Percentiles rank a stretch among this genome's conserved stretches.
phyloP scores from a whole-genome alignment of 2,329 filamentous ascomycete species.

The Amauroascus niger region DNA sequence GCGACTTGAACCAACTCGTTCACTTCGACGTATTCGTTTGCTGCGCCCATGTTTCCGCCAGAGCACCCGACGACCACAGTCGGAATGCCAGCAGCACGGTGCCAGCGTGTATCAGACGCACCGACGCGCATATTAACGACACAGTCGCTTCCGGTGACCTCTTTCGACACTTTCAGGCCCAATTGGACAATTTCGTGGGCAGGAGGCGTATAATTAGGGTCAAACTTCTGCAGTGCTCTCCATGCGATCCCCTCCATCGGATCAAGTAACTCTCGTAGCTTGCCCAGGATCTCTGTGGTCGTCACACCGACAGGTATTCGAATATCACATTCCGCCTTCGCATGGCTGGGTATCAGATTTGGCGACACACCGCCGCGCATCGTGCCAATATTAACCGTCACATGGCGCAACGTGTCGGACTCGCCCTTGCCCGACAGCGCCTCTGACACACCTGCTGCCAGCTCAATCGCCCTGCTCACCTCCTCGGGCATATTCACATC shows the following conservation, averaged over 20 bases:
- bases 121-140: constrained; percentile 13
- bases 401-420: constrained; percentile 8
- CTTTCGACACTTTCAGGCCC: constrained; percentile 4
- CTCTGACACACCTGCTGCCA: constrained; percentile 9
- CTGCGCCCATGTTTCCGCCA: constrained; percentile 15
- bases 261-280: constrained; percentile 6
- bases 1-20: constrained; percentile 13
- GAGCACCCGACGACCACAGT: constrained; percentile 14
- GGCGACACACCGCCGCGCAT: constrained; percentile 13
- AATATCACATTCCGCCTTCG: constrained; percentile 13
- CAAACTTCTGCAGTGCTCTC: constrained; percentile 8
- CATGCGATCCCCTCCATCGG: constrained; percentile 12
- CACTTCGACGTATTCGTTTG: constrained; percentile 14
- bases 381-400: constrained; percentile 14
- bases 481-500: constrained; percentile 6
- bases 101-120: constrained; percentile 13
- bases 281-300: background rate
- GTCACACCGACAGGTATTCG: constrained; percentile 13
- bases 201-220: constrained; percentile 14
- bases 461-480: constrained; percentile 7
- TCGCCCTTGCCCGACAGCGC: constrained; percentile 9
- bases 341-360: constrained; percentile 12
- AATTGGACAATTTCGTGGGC: constrained; percentile 11
- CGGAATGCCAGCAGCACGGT: constrained; percentile 13
- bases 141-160: constrained; percentile 3